Conservation (phyloP, 1,284 basidiomycete genomes). For the Mixia osmundae region DNA sequence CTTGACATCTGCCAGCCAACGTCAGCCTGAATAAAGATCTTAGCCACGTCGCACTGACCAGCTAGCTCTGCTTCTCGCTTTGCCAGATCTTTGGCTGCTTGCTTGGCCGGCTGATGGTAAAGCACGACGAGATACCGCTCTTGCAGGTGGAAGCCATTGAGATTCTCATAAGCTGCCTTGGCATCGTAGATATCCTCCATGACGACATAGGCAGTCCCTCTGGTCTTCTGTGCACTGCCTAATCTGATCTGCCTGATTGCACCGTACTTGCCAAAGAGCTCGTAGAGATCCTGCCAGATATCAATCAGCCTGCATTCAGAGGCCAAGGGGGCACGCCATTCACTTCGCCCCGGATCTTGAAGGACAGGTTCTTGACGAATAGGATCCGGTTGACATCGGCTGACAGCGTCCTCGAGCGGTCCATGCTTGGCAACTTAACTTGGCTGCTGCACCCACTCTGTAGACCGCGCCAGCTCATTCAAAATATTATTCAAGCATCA, state of each 20-base stretch:
- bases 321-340: neutral
- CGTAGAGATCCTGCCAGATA: conserved; percentile 61
- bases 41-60: no score
- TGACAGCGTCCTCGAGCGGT: no score
- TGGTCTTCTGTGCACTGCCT: conserved; percentile 74
- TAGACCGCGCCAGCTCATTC: no score
- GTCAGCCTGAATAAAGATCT: no score
- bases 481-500: no score
- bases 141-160: conserved; percentile 95
- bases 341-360: conserved; percentile 40
- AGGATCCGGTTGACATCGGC: no score
- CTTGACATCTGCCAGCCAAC: no score
- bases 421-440: no score
- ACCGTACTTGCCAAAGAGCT: conserved; percentile 92
- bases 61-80: conserved; percentile 75
- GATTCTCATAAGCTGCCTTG: conserved; percentile 82
- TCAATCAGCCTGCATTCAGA: neutral
- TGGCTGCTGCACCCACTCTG: no score
- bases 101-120: conserved; percentile 90
- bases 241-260: conserved; percentile 86
- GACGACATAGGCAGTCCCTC: conserved; percentile 77
- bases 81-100: conserved; percentile 81
- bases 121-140: conserved; percentile 86
- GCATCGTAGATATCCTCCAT: conserved; percentile 25
- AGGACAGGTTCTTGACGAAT: conserved; percentile 47